phyloP scores from a whole-genome alignment of 305 asterid genomes.

The Rubia peregrina region DNA sequence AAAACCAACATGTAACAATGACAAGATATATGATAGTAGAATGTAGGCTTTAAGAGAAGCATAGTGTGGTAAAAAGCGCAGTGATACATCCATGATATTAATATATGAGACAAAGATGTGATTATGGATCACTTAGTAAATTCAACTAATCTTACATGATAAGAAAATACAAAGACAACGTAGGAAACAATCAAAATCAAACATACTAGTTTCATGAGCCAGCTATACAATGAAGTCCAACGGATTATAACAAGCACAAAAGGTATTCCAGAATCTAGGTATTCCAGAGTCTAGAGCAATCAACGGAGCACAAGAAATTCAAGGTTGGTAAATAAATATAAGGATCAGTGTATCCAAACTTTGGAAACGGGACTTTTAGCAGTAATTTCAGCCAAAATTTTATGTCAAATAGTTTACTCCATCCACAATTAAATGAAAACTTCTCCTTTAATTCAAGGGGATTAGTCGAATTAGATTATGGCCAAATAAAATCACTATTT shows the following conservation, averaged over 20 bases:
- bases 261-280: not conserved
- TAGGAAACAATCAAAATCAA: too few relatives aligned
- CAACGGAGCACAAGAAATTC: not conserved
- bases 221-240: constrained; percentile 9
- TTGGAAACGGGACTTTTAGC: too few relatives aligned
- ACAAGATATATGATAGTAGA: constrained; percentile 8
- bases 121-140: too few relatives aligned
- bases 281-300: not conserved
- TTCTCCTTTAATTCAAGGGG: not conserved
- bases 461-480: too few relatives aligned
- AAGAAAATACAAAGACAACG: too few relatives aligned
- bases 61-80: constrained; percentile 7
- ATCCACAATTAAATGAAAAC: too few relatives aligned
- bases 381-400: not conserved
- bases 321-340: not conserved
- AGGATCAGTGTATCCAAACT: not conserved
- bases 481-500: too few relatives aligned
- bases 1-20: not conserved
- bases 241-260: not conserved
- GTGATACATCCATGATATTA: too few relatives aligned
- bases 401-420: not conserved
- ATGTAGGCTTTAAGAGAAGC: constrained; percentile 11
- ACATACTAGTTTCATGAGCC: too few relatives aligned
- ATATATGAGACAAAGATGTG: too few relatives aligned
- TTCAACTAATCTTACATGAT: too few relatives aligned